phyloP scores from a whole-genome alignment of 2,329 filamentous ascomycete genomes.

The Botrytis medusae region DNA sequence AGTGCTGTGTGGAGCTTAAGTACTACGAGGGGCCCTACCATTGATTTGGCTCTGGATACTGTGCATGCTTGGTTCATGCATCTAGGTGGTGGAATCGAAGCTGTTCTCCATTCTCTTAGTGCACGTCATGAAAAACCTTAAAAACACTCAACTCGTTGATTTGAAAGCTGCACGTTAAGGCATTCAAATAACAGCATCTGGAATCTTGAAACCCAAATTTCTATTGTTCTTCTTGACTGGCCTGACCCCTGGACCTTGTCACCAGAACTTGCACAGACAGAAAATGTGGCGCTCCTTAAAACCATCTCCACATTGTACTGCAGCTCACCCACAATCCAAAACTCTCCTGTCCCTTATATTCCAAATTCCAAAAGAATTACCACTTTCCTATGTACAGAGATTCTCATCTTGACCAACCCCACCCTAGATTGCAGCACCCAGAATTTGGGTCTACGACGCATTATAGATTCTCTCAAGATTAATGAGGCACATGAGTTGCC shows the following conservation, averaged over 20 bases:
- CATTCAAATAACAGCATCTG: neutral
- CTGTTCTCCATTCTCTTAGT: constrained; percentile 6
- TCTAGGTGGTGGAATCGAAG: constrained; percentile 5
- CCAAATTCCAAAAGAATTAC: constrained; percentile 3
- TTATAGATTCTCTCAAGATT: neutral
- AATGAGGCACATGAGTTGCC: neutral
- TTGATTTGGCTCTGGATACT: constrained; percentile 9
- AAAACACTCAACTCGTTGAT: neutral
- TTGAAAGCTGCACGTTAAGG: neutral
- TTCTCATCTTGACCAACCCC: constrained; percentile 2
- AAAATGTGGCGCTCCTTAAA: constrained; percentile 3
- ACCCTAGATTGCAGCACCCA: neutral
- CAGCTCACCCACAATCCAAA: constrained; percentile 1
- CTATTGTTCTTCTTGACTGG: neutral
- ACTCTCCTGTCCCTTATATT: neutral
- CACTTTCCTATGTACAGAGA: neutral
- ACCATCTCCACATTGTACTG: constrained; percentile 13
- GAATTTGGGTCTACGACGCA: neutral
- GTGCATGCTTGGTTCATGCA: neutral
- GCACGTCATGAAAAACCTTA: constrained; percentile 1
- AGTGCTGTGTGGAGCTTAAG: neutral
- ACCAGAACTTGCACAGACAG: constrained; percentile 8
- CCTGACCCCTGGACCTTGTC: neutral
- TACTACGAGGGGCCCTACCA: neutral
- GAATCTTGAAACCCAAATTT: neutral